These are phyloP conservation scores for Dendrocalamus latiflorus DNA, from an alignment of 202 grass and related monocot genomes.

Conservation along the genomic window DNA sequence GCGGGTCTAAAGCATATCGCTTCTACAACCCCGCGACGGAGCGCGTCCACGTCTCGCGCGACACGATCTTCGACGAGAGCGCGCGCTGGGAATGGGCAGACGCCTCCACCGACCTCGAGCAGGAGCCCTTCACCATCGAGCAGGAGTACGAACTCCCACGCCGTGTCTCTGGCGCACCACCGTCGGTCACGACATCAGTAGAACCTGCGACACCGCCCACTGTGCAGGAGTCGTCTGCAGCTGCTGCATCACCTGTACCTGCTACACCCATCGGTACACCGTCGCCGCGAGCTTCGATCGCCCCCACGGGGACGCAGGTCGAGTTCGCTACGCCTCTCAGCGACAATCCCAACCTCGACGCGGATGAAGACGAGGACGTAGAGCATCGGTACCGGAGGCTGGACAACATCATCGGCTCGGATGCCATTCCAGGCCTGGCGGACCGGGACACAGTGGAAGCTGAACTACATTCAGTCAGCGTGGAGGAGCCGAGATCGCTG, in stretches of 20 bases:
- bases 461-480: rapidly evolving
- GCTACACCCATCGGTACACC: neutral
- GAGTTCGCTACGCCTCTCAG: neutral
- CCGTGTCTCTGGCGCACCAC: neutral
- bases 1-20: neutral
- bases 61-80: neutral
- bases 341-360: neutral
- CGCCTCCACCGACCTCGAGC: too few species aligned
- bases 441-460: neutral
- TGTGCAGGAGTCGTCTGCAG: neutral
- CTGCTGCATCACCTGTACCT: neutral
- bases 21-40: neutral
- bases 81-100: neutral
- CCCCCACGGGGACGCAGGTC: neutral
- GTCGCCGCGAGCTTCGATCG: neutral
- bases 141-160: too few species aligned
- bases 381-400: neutral
- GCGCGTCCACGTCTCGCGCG: neutral
- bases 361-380: neutral
- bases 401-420: neutral
- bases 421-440: neutral
- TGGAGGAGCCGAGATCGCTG: neutral
- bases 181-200: neutral
- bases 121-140: too few species aligned
- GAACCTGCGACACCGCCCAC: neutral